Evolutionary conservation across 768 basidiomycete species (phyloP).

Genomic region (Leccinum subtestaceum): DNA sequence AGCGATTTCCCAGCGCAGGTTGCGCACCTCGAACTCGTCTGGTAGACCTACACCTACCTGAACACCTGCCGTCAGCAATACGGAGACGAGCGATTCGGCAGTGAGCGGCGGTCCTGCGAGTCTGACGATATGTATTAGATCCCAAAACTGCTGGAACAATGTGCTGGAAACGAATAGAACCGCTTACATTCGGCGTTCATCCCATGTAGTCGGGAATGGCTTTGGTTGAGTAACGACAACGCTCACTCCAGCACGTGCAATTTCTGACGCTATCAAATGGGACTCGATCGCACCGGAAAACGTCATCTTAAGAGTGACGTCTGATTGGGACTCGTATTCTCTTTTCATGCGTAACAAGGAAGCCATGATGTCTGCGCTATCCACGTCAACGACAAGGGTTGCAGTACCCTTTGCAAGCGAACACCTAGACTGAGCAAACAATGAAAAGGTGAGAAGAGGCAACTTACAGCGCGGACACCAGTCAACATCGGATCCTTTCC

Average conservation of each 20-base stretch:
- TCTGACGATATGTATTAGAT: slow-evolving; percentile 31
- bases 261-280: slow-evolving; percentile 64
- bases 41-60: slow-evolving; percentile 55
- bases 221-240: slow-evolving; percentile 67
- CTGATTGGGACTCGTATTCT: slow-evolving; percentile 58
- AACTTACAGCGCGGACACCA: slow-evolving; percentile 17
- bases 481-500: slow-evolving; percentile 38
- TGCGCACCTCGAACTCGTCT: slow-evolving; percentile 32
- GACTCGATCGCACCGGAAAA: slow-evolving; percentile 63
- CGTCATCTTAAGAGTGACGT: slow-evolving; percentile 58
- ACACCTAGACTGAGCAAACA: neutral
- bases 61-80: slow-evolving; percentile 57
- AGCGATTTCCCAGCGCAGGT: slow-evolving; percentile 38
- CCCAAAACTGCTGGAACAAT: neutral
- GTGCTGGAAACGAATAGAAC: neutral
- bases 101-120: slow-evolving; percentile 70
- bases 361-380: slow-evolving; percentile 73
- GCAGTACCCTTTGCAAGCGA: slow-evolving; percentile 46
- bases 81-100: slow-evolving; percentile 49
- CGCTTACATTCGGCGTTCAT: slow-evolving; percentile 57
- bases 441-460: neutral
- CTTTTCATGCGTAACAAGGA: slow-evolving; percentile 64
- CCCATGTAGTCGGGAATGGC: slow-evolving; percentile 66
- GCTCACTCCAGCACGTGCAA: slow-evolving; percentile 62
- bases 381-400: slow-evolving; percentile 64